Evolutionary conservation across 1,139 yeast species (phyloP).

Genomic region (Yamadazyma siamensis): DNA sequence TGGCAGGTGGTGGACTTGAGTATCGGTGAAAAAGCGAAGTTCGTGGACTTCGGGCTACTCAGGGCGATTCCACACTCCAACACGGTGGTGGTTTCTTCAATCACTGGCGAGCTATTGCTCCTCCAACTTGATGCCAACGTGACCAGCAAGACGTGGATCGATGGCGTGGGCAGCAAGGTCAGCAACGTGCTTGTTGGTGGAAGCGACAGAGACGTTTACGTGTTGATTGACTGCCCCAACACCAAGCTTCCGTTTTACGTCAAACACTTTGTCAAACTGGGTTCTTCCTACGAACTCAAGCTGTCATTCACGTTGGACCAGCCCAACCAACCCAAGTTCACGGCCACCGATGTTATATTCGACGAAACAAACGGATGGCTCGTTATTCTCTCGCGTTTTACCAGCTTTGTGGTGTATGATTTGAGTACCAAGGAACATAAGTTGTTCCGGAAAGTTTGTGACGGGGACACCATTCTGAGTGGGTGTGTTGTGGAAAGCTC

Average conservation of each 20-base stretch:
- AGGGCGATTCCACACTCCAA: constrained; percentile 40
- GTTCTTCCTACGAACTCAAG: constrained; percentile 13
- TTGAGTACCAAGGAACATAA: constrained; percentile 19
- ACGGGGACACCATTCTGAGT: constrained; percentile 77
- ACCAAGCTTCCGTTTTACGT: constrained; percentile 56
- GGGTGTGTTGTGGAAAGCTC: constrained; percentile 34
- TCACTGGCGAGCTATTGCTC: constrained; percentile 50
- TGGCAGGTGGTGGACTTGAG: constrained; percentile 28
- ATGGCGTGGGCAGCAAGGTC: constrained; percentile 37
- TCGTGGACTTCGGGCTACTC: constrained; percentile 50
- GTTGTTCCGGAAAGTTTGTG: constrained; percentile 51
- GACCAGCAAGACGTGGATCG: constrained; percentile 19
- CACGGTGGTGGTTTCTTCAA: constrained; percentile 46
- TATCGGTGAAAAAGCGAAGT: constrained; percentile 21
- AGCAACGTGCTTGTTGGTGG: constrained; percentile 46
- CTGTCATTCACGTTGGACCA: constrained; percentile 20
- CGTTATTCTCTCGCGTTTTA: constrained; percentile 69
- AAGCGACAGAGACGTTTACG: constrained; percentile 16
- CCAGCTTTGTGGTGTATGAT: constrained; percentile 58
- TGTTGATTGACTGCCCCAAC: constrained; percentile 66
- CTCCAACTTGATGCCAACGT: constrained; percentile 32
- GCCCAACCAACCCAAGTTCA: constrained; percentile 49
- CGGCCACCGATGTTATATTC: constrained; percentile 53
- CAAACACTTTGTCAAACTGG: constrained; percentile 25
- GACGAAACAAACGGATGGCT: constrained; percentile 39